A percentile compares a stretch with the other conserved stretches of the same genome.
These are phyloP conservation scores for Sclerotinia trifoliorum DNA, from an alignment of 2,329 filamentous ascomycete genomes.

Conservation along the genomic window DNA sequence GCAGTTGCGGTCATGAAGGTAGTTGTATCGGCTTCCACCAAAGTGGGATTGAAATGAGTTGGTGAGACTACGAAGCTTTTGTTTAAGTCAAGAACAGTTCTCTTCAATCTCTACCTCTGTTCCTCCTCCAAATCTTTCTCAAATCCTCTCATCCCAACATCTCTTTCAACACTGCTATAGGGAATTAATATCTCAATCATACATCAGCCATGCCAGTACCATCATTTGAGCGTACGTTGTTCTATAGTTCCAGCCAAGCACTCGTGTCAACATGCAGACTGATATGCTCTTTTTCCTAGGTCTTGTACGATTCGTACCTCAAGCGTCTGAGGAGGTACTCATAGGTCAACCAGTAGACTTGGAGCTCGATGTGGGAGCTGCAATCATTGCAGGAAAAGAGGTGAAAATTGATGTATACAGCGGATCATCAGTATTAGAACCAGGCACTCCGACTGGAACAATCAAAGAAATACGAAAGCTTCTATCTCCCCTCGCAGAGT, in stretches of 20 bases:
- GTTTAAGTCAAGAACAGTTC: constrained; percentile 1
- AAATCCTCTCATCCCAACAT: neutral
- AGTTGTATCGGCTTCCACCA: neutral
- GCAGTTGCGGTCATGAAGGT: neutral
- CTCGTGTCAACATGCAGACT: neutral
- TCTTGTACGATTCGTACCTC: constrained; percentile 59
- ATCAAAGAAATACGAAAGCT: constrained; percentile 46
- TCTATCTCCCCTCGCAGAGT: constrained; percentile 46
- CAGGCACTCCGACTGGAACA: constrained; percentile 52
- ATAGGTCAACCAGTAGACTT: constrained; percentile 54
- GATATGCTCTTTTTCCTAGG: constrained; percentile 42
- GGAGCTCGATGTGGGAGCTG: constrained; percentile 55
- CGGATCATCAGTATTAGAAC: constrained; percentile 55
- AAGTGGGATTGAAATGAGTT: constrained; percentile 1
- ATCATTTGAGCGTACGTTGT: constrained; percentile 33
- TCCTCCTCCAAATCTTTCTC: neutral
- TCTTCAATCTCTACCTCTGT: neutral
- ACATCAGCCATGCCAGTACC: constrained; percentile 22
- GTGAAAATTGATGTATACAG: constrained; percentile 57
- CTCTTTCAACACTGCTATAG: neutral
- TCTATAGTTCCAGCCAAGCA: neutral
- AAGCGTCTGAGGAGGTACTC: constrained; percentile 50
- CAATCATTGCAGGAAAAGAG: constrained; percentile 54
- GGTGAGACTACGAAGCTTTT: neutral
- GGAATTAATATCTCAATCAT: neutral